phyloP scores from a whole-genome alignment of 345 rosid genomes.

The Aquilaria yunnanensis region DNA sequence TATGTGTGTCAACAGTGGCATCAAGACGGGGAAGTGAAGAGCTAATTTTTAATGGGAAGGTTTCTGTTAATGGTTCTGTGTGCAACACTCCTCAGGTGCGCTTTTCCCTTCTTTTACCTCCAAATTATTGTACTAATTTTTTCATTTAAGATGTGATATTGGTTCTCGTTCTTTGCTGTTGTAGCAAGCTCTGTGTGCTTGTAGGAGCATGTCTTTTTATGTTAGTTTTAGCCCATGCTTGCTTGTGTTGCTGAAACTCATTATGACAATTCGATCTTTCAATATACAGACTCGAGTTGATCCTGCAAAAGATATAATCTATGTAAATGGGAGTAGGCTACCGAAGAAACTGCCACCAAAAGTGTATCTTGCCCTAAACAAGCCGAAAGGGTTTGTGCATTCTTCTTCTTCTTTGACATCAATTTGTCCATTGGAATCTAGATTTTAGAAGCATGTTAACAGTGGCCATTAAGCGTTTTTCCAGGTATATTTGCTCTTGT shows the following conservation, averaged over 20 bases:
- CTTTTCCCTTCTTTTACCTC: neutral
- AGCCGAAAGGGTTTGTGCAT: slow-evolving; percentile 87
- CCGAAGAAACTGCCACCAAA: slow-evolving; percentile 88
- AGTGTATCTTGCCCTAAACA: slow-evolving; percentile 85
- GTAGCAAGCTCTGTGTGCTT: neutral
- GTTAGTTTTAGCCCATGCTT: neutral
- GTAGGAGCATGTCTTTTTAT: neutral
- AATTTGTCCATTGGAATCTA: neutral
- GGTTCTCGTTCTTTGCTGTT: slow-evolving; percentile 2
- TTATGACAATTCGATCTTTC: neutral
- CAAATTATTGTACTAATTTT: neutral
- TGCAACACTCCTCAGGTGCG: slow-evolving; percentile 83
- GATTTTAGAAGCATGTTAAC: neutral
- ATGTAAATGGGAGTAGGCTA: slow-evolving; percentile 86
- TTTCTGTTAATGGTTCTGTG: slow-evolving; percentile 78
- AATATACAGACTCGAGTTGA: slow-evolving; percentile 77
- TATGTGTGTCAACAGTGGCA: slow-evolving; percentile 46
- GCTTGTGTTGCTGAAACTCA: too few relatives aligned
- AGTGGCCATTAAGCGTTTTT: slow-evolving; percentile 12
- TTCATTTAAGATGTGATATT: neutral
- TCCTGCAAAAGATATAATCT: slow-evolving; percentile 67
- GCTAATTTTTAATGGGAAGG: slow-evolving; percentile 78
- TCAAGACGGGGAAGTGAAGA: slow-evolving; percentile 87
- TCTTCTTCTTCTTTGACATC: slow-evolving; percentile 1
- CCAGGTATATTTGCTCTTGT: slow-evolving; percentile 89